phyloP scores from a whole-genome alignment of 805 yeast genomes.

The Lachancea lanzarotensis region DNA sequence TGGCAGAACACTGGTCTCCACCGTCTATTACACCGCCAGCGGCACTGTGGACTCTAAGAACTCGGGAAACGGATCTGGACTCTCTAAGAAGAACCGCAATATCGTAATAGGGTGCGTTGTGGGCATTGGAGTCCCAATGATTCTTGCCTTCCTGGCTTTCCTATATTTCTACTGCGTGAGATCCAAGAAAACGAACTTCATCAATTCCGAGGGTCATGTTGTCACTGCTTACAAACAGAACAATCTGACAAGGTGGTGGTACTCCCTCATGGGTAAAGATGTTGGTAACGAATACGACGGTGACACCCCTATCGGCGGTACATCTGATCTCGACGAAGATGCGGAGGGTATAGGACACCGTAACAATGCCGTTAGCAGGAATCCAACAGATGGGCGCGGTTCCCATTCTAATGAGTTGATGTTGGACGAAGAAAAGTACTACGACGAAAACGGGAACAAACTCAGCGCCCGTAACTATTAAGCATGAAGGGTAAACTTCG shows the following conservation, averaged over 20 bases:
- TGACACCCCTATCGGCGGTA: slow-evolving; percentile 21
- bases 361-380: slow-evolving; percentile 6
- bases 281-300: slow-evolving; percentile 21
- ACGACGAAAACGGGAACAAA: slow-evolving; percentile 21
- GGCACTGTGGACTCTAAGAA: slow-evolving; percentile 19
- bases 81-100: slow-evolving; percentile 43
- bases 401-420: slow-evolving; percentile 18
- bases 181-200: slow-evolving; percentile 29
- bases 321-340: slow-evolving; percentile 10
- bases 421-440: slow-evolving; percentile 20
- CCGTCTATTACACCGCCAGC: slow-evolving; percentile 29
- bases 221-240: slow-evolving; percentile 31
- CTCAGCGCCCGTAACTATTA: slow-evolving; percentile 21
- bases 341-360: neutral
- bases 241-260: slow-evolving; percentile 28
- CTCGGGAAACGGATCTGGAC: slow-evolving; percentile 30
- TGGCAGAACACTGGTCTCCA: slow-evolving; percentile 31
- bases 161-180: slow-evolving; percentile 28
- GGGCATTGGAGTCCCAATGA: slow-evolving; percentile 61
- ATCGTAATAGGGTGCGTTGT: slow-evolving; percentile 64
- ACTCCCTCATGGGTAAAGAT: slow-evolving; percentile 25
- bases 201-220: slow-evolving; percentile 35
- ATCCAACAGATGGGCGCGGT: slow-evolving; percentile 7
- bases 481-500: neutral
- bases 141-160: slow-evolving; percentile 25